Evolutionary conservation across 2,329 filamentous ascomycete genomes (phyloP), one percentile per base, ranked within the genome.

Genomic region (Curvularia spicifera): DNA sequence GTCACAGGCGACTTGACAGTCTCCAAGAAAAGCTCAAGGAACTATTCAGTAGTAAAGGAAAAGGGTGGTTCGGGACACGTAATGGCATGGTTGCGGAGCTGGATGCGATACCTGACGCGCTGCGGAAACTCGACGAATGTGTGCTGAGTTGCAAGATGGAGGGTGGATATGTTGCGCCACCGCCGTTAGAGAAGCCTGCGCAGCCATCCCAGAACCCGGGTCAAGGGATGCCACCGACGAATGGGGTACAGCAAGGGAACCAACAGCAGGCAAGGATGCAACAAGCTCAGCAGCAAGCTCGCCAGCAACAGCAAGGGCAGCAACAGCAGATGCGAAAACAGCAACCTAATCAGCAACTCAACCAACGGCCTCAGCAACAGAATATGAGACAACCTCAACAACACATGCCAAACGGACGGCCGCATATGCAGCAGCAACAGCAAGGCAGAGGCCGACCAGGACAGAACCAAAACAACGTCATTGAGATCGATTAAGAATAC

Each of bases 1-100:
- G 64, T 15, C 73, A 76, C 51, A 66, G 59, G 63, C 64, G 71
- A 13, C 53, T 71, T 1, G 73, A 76, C 7, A 66, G 51, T 2
- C 51, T 80, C 12, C 67, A 68, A 13, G 64, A 58, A 5, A 75
- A 71, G 12, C 61, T 81, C 5, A 70, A 72, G 13, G 68, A 67
- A 6, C 42, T 79, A 3, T 79, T 73, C 55, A 65, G 59, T 31
- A 53, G 64, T 5, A 68, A 64, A 5, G 71, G 72, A 3, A 56
- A 73, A 12, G 66, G 71, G 12, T 80, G 78, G 77, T 69, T 69
- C 15, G 79, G 79, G 0, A 67, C 78, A 10, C 66, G 71, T 1
- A 76, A 70, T 13, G 75, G 77, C 8, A 64, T 80, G 8, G 62
- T 80, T 1, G 75, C 78, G 9, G 64, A 74, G 1, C 57, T 75